These are phyloP conservation scores for Elsinoe arachidis DNA, from an alignment of 2,329 filamentous ascomycete genomes.

Conservation along the genomic window DNA sequence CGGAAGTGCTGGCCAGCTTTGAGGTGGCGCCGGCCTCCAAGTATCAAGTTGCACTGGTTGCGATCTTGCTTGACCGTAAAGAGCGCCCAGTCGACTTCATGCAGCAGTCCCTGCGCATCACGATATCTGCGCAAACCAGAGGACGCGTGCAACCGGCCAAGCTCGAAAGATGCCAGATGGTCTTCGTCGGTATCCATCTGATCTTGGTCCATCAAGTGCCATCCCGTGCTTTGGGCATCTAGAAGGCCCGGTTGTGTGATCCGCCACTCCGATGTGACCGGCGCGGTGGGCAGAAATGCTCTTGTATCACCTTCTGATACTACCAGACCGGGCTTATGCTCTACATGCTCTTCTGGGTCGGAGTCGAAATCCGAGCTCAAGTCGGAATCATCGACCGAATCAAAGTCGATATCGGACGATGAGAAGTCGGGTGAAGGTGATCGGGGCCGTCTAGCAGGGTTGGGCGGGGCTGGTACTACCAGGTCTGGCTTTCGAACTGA, in stretches of 20 bases:
- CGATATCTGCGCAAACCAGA: slow-evolving; percentile 69
- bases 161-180: slow-evolving; percentile 65
- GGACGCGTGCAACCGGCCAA: slow-evolving; percentile 81
- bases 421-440: background rate
- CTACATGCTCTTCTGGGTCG: slow-evolving; percentile 16
- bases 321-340: slow-evolving; percentile 20
- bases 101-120: slow-evolving; percentile 47
- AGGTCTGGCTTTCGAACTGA: background rate
- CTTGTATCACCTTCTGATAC: slow-evolving; percentile 54
- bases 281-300: slow-evolving; percentile 68
- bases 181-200: slow-evolving; percentile 74
- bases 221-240: slow-evolving; percentile 56
- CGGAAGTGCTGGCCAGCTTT: background rate
- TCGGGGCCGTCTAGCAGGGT: background rate
- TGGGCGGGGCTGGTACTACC: background rate
- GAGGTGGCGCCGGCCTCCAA: slow-evolving; percentile 32
- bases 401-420: slow-evolving; percentile 7
- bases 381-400: background rate
- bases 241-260: slow-evolving; percentile 90
- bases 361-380: slow-evolving; percentile 20
- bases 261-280: slow-evolving; percentile 53
- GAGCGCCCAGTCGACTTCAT: slow-evolving; percentile 93
- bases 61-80: slow-evolving; percentile 64
- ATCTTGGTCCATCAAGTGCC: slow-evolving; percentile 62
- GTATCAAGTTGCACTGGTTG: slow-evolving; percentile 64